A percentile compares a stretch with the other conserved stretches of the same genome.
phyloP scores from a whole-genome alignment of 805 yeast species.

The Ogataea salicorniae region DNA sequence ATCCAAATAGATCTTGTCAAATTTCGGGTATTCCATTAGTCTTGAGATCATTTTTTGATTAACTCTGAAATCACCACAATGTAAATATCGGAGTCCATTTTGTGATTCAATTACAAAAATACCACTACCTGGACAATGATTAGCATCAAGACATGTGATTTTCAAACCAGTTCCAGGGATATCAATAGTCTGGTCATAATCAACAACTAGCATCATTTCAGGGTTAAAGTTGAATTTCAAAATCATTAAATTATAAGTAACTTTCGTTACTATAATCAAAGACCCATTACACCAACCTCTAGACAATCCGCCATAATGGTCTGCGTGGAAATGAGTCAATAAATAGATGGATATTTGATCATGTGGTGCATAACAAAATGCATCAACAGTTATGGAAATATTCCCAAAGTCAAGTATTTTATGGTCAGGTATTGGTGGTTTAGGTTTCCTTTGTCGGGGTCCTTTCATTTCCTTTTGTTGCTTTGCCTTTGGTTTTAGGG shows the following conservation, averaged over 20 bases:
- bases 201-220: conserved; percentile 35
- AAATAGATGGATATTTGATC: conserved; percentile 48
- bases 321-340: conserved; percentile 85
- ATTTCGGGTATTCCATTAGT: conserved; percentile 20
- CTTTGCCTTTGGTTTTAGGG: neutral
- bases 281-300: conserved; percentile 69
- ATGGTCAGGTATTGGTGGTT: conserved; percentile 45
- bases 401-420: conserved; percentile 45
- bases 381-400: conserved; percentile 53
- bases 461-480: neutral
- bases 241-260: conserved; percentile 56
- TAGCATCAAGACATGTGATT: conserved; percentile 73
- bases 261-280: conserved; percentile 62
- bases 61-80: conserved; percentile 93
- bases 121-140: conserved; percentile 96
- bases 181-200: conserved; percentile 32
- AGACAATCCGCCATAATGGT: conserved; percentile 85
- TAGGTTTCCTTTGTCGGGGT: conserved; percentile 17
- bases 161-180: conserved; percentile 38
- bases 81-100: conserved; percentile 43
- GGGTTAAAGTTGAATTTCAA: conserved; percentile 51
- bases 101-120: conserved; percentile 61
- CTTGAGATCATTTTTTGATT: conserved; percentile 44
- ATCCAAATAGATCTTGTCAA: conserved; percentile 74
- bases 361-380: conserved; percentile 49